Percentiles rank a stretch among this genome's conserved stretches.
Conservation (phyloP, 2,329 filamentous ascomycete genomes). For the Diaporthe eres region DNA sequence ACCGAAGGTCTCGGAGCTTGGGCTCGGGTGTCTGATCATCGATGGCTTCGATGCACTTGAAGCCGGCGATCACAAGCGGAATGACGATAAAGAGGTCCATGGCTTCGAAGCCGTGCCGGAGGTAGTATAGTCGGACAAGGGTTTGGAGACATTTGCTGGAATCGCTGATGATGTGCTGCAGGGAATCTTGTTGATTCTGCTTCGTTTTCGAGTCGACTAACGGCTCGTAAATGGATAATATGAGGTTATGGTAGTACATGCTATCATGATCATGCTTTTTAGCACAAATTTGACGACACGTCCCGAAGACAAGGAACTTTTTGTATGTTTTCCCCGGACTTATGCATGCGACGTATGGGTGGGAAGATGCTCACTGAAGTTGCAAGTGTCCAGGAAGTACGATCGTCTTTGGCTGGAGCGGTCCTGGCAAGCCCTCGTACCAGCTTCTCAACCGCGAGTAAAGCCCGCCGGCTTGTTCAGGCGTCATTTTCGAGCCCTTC, state of each 20-base stretch:
- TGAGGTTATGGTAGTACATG: constrained; percentile 10
- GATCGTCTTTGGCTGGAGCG: background rate
- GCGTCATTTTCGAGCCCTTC: background rate
- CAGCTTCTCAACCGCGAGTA: background rate
- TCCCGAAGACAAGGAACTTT: too few relatives aligned
- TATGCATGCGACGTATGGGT: background rate
- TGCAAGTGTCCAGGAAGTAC: constrained; percentile 6
- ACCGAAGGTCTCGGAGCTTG: constrained; percentile 48
- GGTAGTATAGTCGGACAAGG: constrained; percentile 49
- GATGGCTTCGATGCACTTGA: constrained; percentile 48
- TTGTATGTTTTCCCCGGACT: background rate
- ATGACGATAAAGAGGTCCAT: constrained; percentile 47
- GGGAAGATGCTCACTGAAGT: background rate
- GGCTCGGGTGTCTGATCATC: constrained; percentile 25
- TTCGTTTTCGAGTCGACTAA: constrained; percentile 34
- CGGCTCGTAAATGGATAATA: constrained; percentile 45
- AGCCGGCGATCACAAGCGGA: constrained; percentile 50
- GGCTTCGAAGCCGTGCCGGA: constrained; percentile 51
- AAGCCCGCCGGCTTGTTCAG: background rate
- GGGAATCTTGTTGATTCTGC: background rate
- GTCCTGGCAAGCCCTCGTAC: background rate
- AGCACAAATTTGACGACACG: background rate
- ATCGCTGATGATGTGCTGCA: constrained; percentile 44
- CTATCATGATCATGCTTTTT: background rate
- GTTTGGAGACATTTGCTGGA: constrained; percentile 46